phyloP scores from a whole-genome alignment of 1,284 basidiomycete species.

The Pseudomicrostroma phylloplanum region DNA sequence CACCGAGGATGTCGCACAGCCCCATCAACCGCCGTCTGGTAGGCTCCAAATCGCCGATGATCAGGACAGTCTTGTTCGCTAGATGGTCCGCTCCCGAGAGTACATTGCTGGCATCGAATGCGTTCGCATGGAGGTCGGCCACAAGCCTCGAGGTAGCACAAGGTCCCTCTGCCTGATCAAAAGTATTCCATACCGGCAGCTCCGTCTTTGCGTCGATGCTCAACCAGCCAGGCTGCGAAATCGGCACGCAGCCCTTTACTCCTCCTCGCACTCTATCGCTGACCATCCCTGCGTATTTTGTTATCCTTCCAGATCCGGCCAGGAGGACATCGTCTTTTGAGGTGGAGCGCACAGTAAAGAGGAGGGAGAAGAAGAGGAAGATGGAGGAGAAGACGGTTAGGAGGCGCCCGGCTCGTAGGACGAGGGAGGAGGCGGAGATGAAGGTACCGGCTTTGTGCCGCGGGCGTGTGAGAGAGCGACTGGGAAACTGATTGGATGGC shows the following conservation, averaged over 20 bases:
- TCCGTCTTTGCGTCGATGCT: neutral
- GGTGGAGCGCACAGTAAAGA: neutral
- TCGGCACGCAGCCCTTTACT: too few species aligned
- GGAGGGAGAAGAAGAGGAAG: neutral
- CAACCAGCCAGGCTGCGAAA: neutral
- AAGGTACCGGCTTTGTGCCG: neutral
- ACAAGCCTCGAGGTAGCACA: neutral
- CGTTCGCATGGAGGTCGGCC: too few species aligned
- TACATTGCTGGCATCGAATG: too few species aligned
- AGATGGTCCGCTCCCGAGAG: neutral
- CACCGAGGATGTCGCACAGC: neutral
- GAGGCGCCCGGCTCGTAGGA: slow-evolving; percentile 1
- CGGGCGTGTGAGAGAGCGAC: slow-evolving; percentile 2
- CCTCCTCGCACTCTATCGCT: too few species aligned
- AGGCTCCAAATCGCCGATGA: neutral
- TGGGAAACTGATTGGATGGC: slow-evolving; percentile 1
- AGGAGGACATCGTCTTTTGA: too few species aligned
- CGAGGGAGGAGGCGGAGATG: slow-evolving; percentile 2
- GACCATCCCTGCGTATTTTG: too few species aligned
- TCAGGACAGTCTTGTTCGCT: neutral
- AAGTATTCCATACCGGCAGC: neutral
- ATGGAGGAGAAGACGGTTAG: neutral
- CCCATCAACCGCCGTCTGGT: neutral
- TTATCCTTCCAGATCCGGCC: too few species aligned
- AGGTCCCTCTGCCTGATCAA: neutral